These are phyloP conservation scores for Huntiella bhutanensis DNA, from an alignment of 2,329 filamentous ascomycete genomes.

Conservation along the genomic window DNA sequence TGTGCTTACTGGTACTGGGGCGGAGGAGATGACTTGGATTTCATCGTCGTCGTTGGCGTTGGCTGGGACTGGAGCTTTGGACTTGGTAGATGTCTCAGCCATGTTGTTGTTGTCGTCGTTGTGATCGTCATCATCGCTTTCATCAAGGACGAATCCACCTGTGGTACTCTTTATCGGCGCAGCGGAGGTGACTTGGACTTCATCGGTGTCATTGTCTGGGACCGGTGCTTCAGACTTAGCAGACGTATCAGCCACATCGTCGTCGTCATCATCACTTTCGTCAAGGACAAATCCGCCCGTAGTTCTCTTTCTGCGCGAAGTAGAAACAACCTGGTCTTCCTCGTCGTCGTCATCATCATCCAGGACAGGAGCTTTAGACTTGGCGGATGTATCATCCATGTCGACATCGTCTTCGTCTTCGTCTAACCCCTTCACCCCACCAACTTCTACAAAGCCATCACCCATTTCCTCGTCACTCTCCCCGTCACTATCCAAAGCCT, in stretches of 20 bases:
- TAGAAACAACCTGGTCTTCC: neutral
- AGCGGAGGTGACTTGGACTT: neutral
- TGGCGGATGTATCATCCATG: neutral
- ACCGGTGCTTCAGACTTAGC: no score
- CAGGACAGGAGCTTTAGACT: neutral
- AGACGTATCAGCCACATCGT: neutral
- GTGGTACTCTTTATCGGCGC: neutral
- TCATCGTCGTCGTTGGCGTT: slow-evolving; percentile 2
- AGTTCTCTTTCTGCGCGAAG: slow-evolving; percentile 1
- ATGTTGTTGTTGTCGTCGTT: no score
- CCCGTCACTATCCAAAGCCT: slow-evolving; percentile 3
- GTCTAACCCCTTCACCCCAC: neutral
- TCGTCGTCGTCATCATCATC: slow-evolving; percentile 6
- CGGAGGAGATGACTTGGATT: neutral
- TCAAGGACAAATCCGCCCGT: slow-evolving; percentile 10
- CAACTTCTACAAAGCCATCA: slow-evolving; percentile 1
- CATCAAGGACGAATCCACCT: slow-evolving; percentile 4
- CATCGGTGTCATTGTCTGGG: neutral
- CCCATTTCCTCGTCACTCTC: slow-evolving; percentile 7
- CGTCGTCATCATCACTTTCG: slow-evolving; percentile 5
- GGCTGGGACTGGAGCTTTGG: neutral
- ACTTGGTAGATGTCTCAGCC: no score
- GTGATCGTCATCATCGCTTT: slow-evolving; percentile 4
- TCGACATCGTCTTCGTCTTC: neutral
- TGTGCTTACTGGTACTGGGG: neutral